These are phyloP conservation scores for Xylaria telfairii DNA, from an alignment of 495 filamentous ascomycete species.

Conservation along the genomic window DNA sequence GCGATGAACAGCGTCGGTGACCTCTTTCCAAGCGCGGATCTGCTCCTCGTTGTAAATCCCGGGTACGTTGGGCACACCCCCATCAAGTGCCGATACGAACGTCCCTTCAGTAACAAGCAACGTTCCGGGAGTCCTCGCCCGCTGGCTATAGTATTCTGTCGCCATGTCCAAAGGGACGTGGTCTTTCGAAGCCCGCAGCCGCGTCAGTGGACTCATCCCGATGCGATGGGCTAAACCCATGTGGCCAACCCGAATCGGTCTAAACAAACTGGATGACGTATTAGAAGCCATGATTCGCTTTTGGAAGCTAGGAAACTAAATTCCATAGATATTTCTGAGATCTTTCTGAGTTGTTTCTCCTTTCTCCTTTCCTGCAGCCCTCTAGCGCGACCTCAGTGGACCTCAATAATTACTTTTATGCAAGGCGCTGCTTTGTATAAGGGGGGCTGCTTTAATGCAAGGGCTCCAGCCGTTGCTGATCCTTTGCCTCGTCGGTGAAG, in stretches of 20 bases:
- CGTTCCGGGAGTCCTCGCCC: slow-evolving; percentile 64
- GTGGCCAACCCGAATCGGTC: slow-evolving; percentile 45
- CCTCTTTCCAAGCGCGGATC: slow-evolving; percentile 63
- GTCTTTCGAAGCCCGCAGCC: slow-evolving; percentile 45
- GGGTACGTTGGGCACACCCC: slow-evolving; percentile 62
- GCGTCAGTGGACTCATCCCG: slow-evolving; percentile 51
- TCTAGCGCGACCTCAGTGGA: neutral
- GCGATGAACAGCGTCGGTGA: slow-evolving; percentile 71
- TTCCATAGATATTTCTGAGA: neutral
- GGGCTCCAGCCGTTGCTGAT: neutral
- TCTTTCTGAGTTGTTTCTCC: neutral
- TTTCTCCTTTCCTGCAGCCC: neutral
- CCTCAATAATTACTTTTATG: neutral
- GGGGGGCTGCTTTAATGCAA: neutral
- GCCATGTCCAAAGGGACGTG: slow-evolving; percentile 57
- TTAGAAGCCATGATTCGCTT: neutral
- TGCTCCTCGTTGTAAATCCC: slow-evolving; percentile 69
- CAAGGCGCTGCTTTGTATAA: too few relatives aligned
- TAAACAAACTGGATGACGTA: slow-evolving; percentile 31
- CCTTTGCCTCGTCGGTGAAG: neutral
- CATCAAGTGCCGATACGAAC: slow-evolving; percentile 61
- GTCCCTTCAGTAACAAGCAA: slow-evolving; percentile 71
- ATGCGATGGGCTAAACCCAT: slow-evolving; percentile 45
- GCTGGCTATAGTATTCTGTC: slow-evolving; percentile 66
- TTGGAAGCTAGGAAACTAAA: too few relatives aligned